phyloP scores from a whole-genome alignment of 2,329 filamentous ascomycete genomes.

The Dactylellina cionopaga region DNA sequence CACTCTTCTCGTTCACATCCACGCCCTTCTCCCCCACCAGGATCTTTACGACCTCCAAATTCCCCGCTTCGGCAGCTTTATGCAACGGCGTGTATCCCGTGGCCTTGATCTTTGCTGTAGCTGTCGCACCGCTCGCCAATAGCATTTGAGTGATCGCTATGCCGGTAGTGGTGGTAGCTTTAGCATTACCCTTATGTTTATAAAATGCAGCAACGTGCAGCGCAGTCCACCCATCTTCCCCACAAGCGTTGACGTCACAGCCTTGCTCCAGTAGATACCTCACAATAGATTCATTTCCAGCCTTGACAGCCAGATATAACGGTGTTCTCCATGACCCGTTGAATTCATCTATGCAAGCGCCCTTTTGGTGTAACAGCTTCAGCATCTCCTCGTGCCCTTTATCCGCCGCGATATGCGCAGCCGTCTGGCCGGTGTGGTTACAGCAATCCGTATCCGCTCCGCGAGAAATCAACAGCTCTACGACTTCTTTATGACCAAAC shows the following conservation, averaged over 20 bases:
- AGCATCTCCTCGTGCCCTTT: constrained; percentile 8
- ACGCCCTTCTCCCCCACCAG: constrained; percentile 21
- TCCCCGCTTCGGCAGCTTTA: constrained; percentile 12
- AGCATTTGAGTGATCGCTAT: constrained; percentile 1
- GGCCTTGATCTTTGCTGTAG: constrained; percentile 2
- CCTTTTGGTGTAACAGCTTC: neutral
- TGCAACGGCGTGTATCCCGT: constrained; percentile 41
- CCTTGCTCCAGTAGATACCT: constrained; percentile 1
- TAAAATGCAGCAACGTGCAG: constrained; percentile 14
- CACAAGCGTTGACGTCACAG: neutral
- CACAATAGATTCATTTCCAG: neutral
- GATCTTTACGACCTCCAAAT: constrained; percentile 2
- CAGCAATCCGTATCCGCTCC: constrained; percentile 3
- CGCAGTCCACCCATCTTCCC: constrained; percentile 23
- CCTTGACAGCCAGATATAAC: constrained; percentile 7
- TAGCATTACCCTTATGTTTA: neutral
- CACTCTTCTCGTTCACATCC: constrained; percentile 22
- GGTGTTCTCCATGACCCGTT: constrained; percentile 14
- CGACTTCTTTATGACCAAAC: constrained; percentile 29
- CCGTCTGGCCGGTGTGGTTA: constrained; percentile 28
- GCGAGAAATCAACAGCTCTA: constrained; percentile 10
- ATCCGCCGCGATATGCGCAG: constrained; percentile 3
- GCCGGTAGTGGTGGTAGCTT: no score
- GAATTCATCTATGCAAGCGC: neutral
- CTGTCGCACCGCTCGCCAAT: neutral